Base-by-base conservation (phyloP, 345 rosid genomes). In the Rubroshorea leprosula region DNA sequence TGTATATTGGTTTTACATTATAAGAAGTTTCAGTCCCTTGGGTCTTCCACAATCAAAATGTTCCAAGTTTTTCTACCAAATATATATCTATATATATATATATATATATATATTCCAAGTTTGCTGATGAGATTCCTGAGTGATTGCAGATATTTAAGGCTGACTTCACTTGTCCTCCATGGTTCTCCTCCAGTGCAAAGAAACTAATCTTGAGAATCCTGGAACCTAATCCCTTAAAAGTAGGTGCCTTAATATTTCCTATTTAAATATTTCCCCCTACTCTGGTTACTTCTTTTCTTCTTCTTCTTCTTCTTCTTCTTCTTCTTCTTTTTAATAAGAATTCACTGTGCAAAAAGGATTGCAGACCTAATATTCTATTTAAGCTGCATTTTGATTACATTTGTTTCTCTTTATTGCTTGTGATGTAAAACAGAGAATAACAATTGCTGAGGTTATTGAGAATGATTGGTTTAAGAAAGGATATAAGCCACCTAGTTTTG, bases 381-480 rank as follows among this genome's bases (percentile, higher is more conserved):
- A 19, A 50, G 49, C 51, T 55, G 24, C 53, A 35, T 65, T 6
- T 16, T 19, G 25, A 21, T 58, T 38, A 38, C 12, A 13, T 43
- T 49, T 58, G 14, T 60, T 35, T 64, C 56, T 23, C 12, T 54
- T 23, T 60, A 19, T 46, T 60, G 21, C 51, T 71, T 61, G 54
- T 73, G 68, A n/a, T 61, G 53, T 74, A 45, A 58, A 71, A 77
- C 89, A 94, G 97, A 85, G 97, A 29, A 90, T 93, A 48, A 82
- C 87, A 45, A 77, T 79, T 58, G 76, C 92, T 3, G 95, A 87
- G 73, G 77, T 90, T 72, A 76, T 87, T 68, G 89, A 77, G 76
- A 87, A 90, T 73, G 97, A 90, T 44, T 94, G 99, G 99, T 94
- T 94, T 72, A 94, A 87, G 62, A 90, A 94, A 78, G 97, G 97